phyloP scores from a whole-genome alignment of 2,329 filamentous ascomycete genomes.

The Colletotrichum shisoi region DNA sequence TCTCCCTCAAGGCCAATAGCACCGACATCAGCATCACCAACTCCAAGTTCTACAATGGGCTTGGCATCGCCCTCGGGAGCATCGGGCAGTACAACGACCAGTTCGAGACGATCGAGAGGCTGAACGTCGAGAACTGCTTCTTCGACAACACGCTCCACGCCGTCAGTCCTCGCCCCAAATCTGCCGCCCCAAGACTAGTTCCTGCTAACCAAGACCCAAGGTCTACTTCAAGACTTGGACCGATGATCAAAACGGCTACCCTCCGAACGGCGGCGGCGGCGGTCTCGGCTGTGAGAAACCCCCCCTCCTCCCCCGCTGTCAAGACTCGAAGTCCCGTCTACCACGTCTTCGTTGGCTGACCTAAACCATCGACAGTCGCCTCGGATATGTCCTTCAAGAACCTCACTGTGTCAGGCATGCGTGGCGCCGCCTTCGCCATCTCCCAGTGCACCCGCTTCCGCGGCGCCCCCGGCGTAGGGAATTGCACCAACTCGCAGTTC shows the following conservation, averaged over 20 bases:
- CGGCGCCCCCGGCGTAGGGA: conserved; percentile 45
- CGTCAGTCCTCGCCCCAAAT: conserved; percentile 16
- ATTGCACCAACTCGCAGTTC: conserved; percentile 49
- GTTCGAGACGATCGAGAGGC: conserved; percentile 54
- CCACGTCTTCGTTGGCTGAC: background rate
- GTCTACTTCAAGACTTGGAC: conserved; percentile 61
- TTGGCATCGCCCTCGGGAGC: conserved; percentile 57
- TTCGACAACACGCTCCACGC: conserved; percentile 51
- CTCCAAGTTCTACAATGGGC: conserved; percentile 52
- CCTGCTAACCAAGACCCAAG: conserved; percentile 54
- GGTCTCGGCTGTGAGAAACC: conserved; percentile 52
- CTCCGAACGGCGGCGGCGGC: conserved; percentile 60
- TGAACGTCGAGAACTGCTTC: conserved; percentile 51
- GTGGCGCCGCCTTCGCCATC: conserved; percentile 44
- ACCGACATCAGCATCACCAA: conserved; percentile 48
- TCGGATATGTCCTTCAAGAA: conserved; percentile 29
- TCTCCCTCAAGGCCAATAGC: conserved; percentile 43
- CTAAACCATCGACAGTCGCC: conserved; percentile 3
- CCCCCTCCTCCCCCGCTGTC: too few species aligned
- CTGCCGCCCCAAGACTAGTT: conserved; percentile 56
- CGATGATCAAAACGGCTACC: conserved; percentile 53
- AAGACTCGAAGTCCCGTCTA: background rate
- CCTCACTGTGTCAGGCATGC: conserved; percentile 36
- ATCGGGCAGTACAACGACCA: conserved; percentile 58
- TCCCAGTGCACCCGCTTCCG: conserved; percentile 47